These are phyloP conservation scores for Shiraia bambusicola DNA, from an alignment of 2,329 filamentous ascomycete genomes.

Conservation along the genomic window DNA sequence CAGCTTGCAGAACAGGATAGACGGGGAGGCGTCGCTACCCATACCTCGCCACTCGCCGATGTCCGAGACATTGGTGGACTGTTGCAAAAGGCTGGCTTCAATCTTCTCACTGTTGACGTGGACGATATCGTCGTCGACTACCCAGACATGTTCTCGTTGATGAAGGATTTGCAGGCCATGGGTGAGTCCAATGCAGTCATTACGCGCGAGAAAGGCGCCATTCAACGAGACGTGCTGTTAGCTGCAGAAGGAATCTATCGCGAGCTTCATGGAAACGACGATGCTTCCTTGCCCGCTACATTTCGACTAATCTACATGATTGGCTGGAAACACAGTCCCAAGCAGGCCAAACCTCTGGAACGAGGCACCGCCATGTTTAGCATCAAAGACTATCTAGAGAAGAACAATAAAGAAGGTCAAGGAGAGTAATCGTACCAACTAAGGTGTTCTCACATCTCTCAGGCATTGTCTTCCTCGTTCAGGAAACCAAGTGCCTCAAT, in stretches of 20 bases:
- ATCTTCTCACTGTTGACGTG: constrained; percentile 92
- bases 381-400: constrained; percentile 76
- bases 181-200: constrained; percentile 89
- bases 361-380: constrained; percentile 85
- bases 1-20: constrained; percentile 91
- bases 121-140: constrained; percentile 97
- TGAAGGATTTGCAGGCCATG: constrained; percentile 95
- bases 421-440: constrained; percentile 7
- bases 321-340: constrained; percentile 85
- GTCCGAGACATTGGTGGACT: constrained; percentile 88
- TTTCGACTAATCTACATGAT: constrained; percentile 99
- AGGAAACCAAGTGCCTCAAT: constrained; percentile 5
- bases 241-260: constrained; percentile 88
- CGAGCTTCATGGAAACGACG: constrained; percentile 75
- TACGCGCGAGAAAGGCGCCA: constrained; percentile 73
- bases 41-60: constrained; percentile 88
- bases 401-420: constrained; percentile 40
- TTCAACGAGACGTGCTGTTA: constrained; percentile 79
- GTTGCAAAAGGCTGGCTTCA: constrained; percentile 84
- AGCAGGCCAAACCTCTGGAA: constrained; percentile 76
- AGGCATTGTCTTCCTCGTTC: constrained; percentile 7
- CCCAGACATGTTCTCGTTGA: constrained; percentile 83
- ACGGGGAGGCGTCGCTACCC: constrained; percentile 85
- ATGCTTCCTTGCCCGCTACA: constrained; percentile 73
- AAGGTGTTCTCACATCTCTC: too few species aligned